Conservation (phyloP, 2,329 filamentous ascomycete genomes). For the Penicillium sp. region DNA sequence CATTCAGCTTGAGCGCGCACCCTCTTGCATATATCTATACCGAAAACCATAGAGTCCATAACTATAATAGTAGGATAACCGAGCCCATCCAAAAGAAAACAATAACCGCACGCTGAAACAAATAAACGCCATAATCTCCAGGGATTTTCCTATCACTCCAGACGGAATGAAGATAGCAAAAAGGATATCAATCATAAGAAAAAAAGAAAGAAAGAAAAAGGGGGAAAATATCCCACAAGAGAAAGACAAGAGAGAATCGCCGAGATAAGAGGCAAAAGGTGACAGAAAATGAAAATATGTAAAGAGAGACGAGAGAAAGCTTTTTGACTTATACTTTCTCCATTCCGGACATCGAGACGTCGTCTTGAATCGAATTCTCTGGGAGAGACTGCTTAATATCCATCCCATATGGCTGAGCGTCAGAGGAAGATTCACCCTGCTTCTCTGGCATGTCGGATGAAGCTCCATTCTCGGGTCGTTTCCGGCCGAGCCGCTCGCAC, state of each 20-base stretch:
- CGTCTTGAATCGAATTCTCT: slow-evolving; percentile 22
- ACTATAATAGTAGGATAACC: slow-evolving; percentile 8
- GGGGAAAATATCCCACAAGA: background rate
- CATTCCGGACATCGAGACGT: slow-evolving; percentile 40
- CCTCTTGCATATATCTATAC: slow-evolving; percentile 9
- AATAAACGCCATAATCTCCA: slow-evolving; percentile 5
- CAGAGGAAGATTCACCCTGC: slow-evolving; percentile 17
- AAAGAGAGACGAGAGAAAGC: slow-evolving; percentile 1
- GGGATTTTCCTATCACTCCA: slow-evolving; percentile 1
- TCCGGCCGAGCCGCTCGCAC: slow-evolving; percentile 73
- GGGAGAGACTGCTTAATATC: slow-evolving; percentile 33
- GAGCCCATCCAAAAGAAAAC: background rate
- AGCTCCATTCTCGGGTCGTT: slow-evolving; percentile 34
- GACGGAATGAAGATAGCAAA: slow-evolving; percentile 17
- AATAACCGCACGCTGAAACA: slow-evolving; percentile 2
- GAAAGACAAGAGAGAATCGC: slow-evolving; percentile 1
- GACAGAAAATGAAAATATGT: slow-evolving; percentile 3
- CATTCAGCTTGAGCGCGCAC: slow-evolving; percentile 13
- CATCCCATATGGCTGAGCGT: slow-evolving; percentile 22
- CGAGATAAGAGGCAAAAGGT: background rate
- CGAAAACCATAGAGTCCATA: slow-evolving; percentile 4
- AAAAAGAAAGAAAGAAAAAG: slow-evolving; percentile 9
- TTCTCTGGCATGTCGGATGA: slow-evolving; percentile 24
- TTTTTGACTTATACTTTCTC: slow-evolving; percentile 28
- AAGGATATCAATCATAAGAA: slow-evolving; percentile 30